phyloP scores from a whole-genome alignment of 2,329 filamentous ascomycete species.

The Rosellinia necatrix region DNA sequence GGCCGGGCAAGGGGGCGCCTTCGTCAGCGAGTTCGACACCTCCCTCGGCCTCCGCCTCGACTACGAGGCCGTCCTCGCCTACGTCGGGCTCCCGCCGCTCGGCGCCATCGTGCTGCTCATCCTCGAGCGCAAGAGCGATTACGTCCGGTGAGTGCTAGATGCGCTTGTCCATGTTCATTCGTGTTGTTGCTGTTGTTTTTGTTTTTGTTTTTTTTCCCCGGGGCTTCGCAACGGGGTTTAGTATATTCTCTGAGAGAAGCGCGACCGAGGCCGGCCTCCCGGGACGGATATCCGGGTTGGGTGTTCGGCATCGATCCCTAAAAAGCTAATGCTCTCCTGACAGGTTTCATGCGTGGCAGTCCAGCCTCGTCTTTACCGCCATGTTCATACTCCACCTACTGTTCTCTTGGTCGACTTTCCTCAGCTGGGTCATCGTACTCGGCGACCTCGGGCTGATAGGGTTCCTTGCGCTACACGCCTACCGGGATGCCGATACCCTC shows the following conservation, averaged over 20 bases:
- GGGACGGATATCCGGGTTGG: too few relatives aligned
- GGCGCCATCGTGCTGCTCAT: conserved; percentile 85
- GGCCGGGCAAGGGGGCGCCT: conserved; percentile 36
- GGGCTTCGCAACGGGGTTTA: too few relatives aligned
- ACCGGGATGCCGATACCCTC: conserved; percentile 75
- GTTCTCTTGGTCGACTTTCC: conserved; percentile 80
- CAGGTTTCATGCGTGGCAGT: conserved; percentile 97
- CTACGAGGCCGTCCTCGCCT: conserved; percentile 89
- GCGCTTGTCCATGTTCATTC: not conserved
- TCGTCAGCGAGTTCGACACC: conserved; percentile 73
- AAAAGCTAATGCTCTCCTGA: conserved; percentile 29
- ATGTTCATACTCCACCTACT: conserved; percentile 79
- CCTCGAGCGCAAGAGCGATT: conserved; percentile 93
- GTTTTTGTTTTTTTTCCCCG: not conserved
- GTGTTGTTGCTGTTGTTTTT: not conserved
- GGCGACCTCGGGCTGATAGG: conserved; percentile 76
- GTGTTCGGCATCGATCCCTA: too few relatives aligned
- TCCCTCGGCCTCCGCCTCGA: conserved; percentile 84
- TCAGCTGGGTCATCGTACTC: conserved; percentile 83
- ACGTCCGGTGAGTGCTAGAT: conserved; percentile 71
- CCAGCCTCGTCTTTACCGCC: conserved; percentile 77
- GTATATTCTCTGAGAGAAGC: too few relatives aligned
- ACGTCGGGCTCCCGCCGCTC: conserved; percentile 81
- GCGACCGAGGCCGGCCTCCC: too few relatives aligned
- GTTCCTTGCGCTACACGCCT: conserved; percentile 78